A percentile compares a stretch with the other conserved stretches of the same genome.
These are phyloP conservation scores for Globisporangium perplexum DNA, from an alignment of 352 stramenopile genomes.

Conservation along the genomic window DNA sequence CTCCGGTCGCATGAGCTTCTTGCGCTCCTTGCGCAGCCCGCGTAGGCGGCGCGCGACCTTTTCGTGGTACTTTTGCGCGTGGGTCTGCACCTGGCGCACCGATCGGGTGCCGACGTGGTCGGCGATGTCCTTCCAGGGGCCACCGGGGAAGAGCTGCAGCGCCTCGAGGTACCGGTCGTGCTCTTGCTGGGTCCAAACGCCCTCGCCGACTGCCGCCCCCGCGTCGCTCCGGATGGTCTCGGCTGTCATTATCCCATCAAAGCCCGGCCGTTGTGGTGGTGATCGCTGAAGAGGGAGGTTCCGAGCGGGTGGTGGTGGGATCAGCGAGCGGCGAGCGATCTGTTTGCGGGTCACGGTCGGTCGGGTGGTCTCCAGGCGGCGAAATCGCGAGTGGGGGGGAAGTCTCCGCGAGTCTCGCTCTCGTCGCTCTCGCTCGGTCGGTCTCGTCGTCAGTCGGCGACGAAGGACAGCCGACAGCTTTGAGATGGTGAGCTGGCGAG, in stretches of 20 bases:
- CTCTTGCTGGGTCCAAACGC: conserved; percentile 26
- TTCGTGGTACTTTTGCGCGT: conserved; percentile 56
- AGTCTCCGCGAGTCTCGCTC: too few species aligned
- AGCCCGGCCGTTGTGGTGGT: not conserved
- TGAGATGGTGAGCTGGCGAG: too few species aligned
- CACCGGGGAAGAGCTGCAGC: conserved; percentile 16
- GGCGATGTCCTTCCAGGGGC: conserved; percentile 25
- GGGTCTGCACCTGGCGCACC: conserved; percentile 57
- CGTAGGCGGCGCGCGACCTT: conserved; percentile 59
- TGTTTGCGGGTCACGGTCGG: too few species aligned
- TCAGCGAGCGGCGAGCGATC: too few species aligned
- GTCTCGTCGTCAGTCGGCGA: not conserved
- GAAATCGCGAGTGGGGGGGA: not conserved
- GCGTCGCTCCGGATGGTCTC: conserved; percentile 4
- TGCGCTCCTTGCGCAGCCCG: conserved; percentile 55
- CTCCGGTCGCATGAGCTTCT: conserved; percentile 37
- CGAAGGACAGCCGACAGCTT: not conserved
- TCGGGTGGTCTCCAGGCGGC: not conserved
- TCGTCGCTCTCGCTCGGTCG: too few species aligned
- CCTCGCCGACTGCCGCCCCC: not conserved
- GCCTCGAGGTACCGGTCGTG: conserved; percentile 23
- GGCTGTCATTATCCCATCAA: conserved; percentile 2
- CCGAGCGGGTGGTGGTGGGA: not conserved
- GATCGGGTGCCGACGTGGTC: conserved; percentile 20
- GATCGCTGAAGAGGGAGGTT: too few species aligned